Base-by-base conservation (phyloP, 345 rosid genomes). In the Cardamine chenopodiifolia region DNA sequence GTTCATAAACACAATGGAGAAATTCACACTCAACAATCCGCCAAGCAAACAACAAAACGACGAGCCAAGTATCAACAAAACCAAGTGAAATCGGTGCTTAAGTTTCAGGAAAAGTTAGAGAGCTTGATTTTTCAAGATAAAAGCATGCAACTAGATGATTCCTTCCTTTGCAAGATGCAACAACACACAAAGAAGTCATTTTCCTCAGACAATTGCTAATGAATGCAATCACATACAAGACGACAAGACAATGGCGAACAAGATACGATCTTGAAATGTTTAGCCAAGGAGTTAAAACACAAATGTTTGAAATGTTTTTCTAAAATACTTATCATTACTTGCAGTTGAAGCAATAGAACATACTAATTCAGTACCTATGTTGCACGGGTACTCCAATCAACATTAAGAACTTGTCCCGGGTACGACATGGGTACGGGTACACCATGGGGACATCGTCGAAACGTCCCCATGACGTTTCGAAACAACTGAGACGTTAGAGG, bases 1-100 rank as follows among this genome's bases (percentile, higher is more conserved):
- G 76, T 93, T 86, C 68, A 87, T 93, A 26, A 85, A 87, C 15
- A 90, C 96, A 18, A 80, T 90, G 20, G 93, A 89, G 82, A 75
- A 75, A 50, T 58, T 85, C 29, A 62, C 86, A 13, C 66, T 93
- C 20, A 81, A 74, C 77, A 90, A 89, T 68, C 72, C 86, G 0
- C 34, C 79, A 49, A 14, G 2, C 0, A 50, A 67, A 68, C 45
- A 75, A 68, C 6, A 1, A 35, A 59, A 59, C 35, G 62, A 75
- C 1, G 73, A 75, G 42, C 87, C 68, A 59, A 75, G 68, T 67
- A 20, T 67, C 18, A 75, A 39, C 3, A 12, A 59, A 18, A 34
- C 68, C 42, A 75, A 75, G 48, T 62, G 62, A 22, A 49, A 61
- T 20, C 12, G 56, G 3, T 75, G 73, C 35, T 75, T 75, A 4